Percentiles rank a stretch among this genome's conserved stretches.
phyloP scores from a whole-genome alignment of 2,329 filamentous ascomycete genomes.

The Trichoderma atrobrunneum region DNA sequence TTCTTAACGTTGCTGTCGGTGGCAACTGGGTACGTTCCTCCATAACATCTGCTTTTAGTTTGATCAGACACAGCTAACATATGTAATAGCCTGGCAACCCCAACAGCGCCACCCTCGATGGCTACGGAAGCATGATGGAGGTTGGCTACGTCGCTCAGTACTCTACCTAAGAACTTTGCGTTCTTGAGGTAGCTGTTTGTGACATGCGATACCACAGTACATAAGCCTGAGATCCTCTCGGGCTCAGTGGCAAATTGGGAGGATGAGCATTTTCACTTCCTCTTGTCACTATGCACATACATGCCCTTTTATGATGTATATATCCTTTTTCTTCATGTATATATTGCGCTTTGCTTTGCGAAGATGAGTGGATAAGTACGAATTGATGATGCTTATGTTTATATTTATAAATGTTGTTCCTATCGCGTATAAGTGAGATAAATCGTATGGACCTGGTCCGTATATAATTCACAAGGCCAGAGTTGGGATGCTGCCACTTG shows the following conservation, averaged over 20 bases:
- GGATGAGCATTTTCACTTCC: background rate
- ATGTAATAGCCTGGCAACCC: slow-evolving; percentile 46
- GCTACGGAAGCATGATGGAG: slow-evolving; percentile 50
- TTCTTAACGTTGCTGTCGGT: slow-evolving; percentile 56
- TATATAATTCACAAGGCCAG: accelerated
- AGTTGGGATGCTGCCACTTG: background rate
- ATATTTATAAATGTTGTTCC: background rate
- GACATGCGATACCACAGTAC: background rate
- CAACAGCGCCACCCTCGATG: slow-evolving; percentile 44
- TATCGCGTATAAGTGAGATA: background rate
- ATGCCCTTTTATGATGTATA: slow-evolving; percentile 12
- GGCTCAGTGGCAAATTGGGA: background rate
- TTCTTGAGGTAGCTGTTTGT: background rate
- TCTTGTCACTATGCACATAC: background rate
- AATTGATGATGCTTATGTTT: slow-evolving; percentile 7
- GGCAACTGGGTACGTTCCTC: slow-evolving; percentile 47
- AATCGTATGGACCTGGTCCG: background rate
- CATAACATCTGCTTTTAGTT: background rate
- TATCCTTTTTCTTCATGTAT: slow-evolving; percentile 14
- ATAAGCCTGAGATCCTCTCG: background rate
- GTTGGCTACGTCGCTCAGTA: slow-evolving; percentile 50
- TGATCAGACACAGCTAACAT: background rate
- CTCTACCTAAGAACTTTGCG: slow-evolving; percentile 9
- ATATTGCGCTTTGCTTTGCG: slow-evolving; percentile 16
- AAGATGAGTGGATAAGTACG: background rate